Evolutionary conservation across 306 rosid species (phyloP).

Genomic region (Fragaria nilgerrensis): DNA sequence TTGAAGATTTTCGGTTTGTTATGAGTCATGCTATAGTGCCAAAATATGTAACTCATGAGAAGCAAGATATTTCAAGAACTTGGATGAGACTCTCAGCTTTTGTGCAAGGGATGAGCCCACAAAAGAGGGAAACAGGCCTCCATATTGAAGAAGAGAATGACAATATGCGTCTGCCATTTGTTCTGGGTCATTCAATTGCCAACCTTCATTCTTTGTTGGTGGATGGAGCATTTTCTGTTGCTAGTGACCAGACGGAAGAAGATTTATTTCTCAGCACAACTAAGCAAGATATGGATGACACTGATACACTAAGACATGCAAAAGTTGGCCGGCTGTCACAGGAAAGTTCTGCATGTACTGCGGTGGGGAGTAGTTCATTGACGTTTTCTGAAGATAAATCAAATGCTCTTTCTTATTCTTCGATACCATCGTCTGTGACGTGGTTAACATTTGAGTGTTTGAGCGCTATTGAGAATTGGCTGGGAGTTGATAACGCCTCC

Average conservation of each 20-base stretch:
- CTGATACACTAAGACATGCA: conserved; percentile 59
- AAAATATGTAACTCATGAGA: conserved; percentile 66
- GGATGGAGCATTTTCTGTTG: conserved; percentile 77
- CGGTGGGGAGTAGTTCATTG: conserved; percentile 34
- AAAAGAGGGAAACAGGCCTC: conserved; percentile 80
- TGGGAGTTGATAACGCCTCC: conserved; percentile 55
- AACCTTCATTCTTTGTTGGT: conserved; percentile 78
- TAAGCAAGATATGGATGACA: conserved; percentile 51
- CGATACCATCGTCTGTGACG: conserved; percentile 57
- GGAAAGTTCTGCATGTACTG: conserved; percentile 71
- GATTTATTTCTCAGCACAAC: conserved; percentile 34
- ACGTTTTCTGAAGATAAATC: conserved; percentile 42
- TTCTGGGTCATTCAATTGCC: conserved; percentile 67
- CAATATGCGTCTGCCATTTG: conserved; percentile 58
- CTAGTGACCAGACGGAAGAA: conserved; percentile 50
- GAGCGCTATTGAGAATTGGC: conserved; percentile 76
- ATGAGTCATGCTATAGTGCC: conserved; percentile 83
- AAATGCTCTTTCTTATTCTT: conserved; percentile 30
- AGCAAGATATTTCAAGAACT: conserved; percentile 70
- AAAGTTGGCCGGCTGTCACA: conserved; percentile 82
- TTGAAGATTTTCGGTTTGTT: conserved; percentile 94
- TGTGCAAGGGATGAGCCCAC: conserved; percentile 95
- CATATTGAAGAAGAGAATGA: conserved; percentile 91
- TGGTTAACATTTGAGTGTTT: conserved; percentile 81
- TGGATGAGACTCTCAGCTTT: conserved; percentile 82